These are phyloP conservation scores for Tylopilus plumbeoviolaceoides DNA, from an alignment of 768 basidiomycete genomes.

Conservation along the genomic window DNA sequence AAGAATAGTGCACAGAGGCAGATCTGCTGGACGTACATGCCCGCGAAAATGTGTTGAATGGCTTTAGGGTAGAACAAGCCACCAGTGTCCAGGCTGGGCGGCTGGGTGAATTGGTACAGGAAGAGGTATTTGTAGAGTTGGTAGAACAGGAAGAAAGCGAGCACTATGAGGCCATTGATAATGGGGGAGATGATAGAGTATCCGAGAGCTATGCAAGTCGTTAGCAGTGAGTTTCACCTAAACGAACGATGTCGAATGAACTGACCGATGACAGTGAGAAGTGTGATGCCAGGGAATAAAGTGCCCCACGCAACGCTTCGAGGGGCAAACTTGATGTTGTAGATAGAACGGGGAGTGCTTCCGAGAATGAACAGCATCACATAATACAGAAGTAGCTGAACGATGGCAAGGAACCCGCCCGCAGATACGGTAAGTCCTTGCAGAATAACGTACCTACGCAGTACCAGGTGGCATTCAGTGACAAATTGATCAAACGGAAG, in stretches of 20 bases:
- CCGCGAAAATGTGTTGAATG: conserved; percentile 89
- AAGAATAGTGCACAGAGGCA: conserved; percentile 89
- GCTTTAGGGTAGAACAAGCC: conserved; percentile 96
- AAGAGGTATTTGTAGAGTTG: conserved; percentile 84
- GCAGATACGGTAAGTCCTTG: conserved; percentile 80
- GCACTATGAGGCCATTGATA: conserved; percentile 84
- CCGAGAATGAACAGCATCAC: conserved; percentile 86
- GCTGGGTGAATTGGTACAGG: conserved; percentile 74
- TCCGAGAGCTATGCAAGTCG: conserved; percentile 47
- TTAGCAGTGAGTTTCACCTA: neutral
- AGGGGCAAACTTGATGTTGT: conserved; percentile 74
- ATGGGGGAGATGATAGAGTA: conserved; percentile 91
- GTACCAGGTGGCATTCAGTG: neutral
- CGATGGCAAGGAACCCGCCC: conserved; percentile 76
- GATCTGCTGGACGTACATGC: conserved; percentile 86
- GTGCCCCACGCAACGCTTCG: conserved; percentile 74
- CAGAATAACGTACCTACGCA: conserved; percentile 62
- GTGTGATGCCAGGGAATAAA: conserved; percentile 63
- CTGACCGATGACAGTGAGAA: conserved; percentile 80
- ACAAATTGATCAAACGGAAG: neutral
- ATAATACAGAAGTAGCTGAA: conserved; percentile 78
- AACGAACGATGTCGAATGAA: conserved; percentile 6
- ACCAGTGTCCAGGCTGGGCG: conserved; percentile 71
- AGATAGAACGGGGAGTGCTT: conserved; percentile 84
- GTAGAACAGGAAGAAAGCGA: conserved; percentile 82